Evolutionary conservation across 2,329 filamentous ascomycete species (phyloP), one percentile per base, ranked within the genome.

Genomic region (Epichloe glyceriae): DNA sequence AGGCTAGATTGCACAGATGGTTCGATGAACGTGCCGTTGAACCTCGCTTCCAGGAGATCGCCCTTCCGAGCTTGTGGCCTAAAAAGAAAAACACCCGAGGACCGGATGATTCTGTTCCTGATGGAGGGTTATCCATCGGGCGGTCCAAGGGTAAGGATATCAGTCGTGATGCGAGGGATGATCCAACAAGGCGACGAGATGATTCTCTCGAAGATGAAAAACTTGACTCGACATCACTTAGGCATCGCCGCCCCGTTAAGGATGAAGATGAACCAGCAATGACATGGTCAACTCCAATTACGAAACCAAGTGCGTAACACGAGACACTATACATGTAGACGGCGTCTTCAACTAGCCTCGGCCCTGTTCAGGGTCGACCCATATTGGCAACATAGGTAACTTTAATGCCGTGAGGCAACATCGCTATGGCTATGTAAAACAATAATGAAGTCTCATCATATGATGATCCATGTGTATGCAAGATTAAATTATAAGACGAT

Each of bases 21-120:
- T 91, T 94, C 64, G 87, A 93, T 64, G 87, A 93, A 62, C 80
- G 88, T 45, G 86, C 83, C 55, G 88, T 94, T 6, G 87, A 93
- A 67, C 88, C 88, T 2, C 78, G 86, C 26, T 93, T 93, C 65
- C 88, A 93, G 64, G 86, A 93, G 62, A 91, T 93, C 56, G 85
- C 86, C 0, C 72, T 94, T 8, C 88, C 88, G 0, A 88, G 81
- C 58, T 64, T 93, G 53, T 94, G 88, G 88, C 88, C 88, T 1
- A 73, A 86, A 45, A 91, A 90, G 71, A 85, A 82, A 70, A 94
- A 89, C 58, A 89, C 87, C 0, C 72, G 87, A 26, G 86, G 85
- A 4, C 84, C 83, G 1, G 83, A 83, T 19, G 81, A 84, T 20
- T 67, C 67, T 3, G 65, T 75, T 33, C 66, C 72, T 5, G 74